phyloP scores from a whole-genome alignment of 257 asterid genomes.

The Ocimum tenuiflorum region DNA sequence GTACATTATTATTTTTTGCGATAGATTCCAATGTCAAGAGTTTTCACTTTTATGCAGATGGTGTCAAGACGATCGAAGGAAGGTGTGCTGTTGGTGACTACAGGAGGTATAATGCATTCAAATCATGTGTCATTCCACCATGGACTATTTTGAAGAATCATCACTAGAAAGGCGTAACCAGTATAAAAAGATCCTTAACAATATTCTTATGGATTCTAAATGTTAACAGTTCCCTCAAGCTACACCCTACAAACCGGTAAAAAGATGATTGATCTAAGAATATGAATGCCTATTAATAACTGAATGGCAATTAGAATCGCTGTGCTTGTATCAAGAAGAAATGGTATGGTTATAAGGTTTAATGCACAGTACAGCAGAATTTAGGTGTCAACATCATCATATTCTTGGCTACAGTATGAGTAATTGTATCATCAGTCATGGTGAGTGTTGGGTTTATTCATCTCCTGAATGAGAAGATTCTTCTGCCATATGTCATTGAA shows the following conservation, averaged over 20 bases:
- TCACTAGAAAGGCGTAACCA: neutral
- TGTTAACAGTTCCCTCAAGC: neutral
- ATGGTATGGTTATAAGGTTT: no score
- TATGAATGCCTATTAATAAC: neutral
- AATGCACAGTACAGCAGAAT: neutral
- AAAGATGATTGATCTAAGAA: neutral
- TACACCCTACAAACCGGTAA: neutral
- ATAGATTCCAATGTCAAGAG: neutral
- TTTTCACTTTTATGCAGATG: constrained; percentile 37
- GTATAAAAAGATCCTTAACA: neutral
- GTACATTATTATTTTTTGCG: neutral
- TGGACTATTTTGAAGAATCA: neutral
- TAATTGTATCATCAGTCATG: neutral
- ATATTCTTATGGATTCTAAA: neutral
- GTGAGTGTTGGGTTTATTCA: neutral
- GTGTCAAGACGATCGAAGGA: constrained; percentile 78
- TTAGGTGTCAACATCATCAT: neutral
- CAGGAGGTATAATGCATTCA: constrained; percentile 37
- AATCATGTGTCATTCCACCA: neutral
- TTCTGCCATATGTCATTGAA: neutral
- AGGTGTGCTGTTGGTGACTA: constrained; percentile 73
- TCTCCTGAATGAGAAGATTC: neutral
- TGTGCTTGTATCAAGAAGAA: neutral
- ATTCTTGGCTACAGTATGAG: neutral
- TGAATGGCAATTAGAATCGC: neutral